A percentile compares a stretch with the other conserved stretches of the same genome.
Conservation (phyloP, 305 asterid species). For the Fraxinus sp. region DNA sequence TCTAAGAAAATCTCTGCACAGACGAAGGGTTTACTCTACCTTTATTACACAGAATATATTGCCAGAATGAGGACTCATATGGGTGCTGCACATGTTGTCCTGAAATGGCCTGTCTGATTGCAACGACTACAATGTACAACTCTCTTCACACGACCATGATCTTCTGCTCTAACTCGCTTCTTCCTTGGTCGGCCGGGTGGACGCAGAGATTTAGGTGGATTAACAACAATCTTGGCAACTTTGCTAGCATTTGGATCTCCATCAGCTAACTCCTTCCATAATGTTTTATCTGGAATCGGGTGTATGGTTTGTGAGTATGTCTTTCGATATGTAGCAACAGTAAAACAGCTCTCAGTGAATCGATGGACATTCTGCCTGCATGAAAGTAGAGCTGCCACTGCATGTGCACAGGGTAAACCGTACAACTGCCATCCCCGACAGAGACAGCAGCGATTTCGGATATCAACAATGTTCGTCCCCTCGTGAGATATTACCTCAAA, state of each 20-base stretch:
- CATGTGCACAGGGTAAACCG: conserved; percentile 95
- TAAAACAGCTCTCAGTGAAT: conserved; percentile 94
- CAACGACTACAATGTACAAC: conserved; percentile 94
- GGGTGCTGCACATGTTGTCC: conserved; percentile 89
- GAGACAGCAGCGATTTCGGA: conserved; percentile 67
- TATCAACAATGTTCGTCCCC: conserved; percentile 85
- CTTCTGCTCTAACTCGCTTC: conserved; percentile 87
- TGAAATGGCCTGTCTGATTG: conserved; percentile 85
- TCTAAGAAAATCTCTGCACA: conserved; percentile 43
- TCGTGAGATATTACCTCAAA: conserved; percentile 94
- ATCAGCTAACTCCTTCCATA: conserved; percentile 74
- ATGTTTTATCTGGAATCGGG: conserved; percentile 82
- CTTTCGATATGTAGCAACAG: conserved; percentile 79
- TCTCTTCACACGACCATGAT: conserved; percentile 81
- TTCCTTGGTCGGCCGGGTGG: conserved; percentile 89
- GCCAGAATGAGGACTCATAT: conserved; percentile 39
- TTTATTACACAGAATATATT: conserved; percentile 24
- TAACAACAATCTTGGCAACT: conserved; percentile 44
- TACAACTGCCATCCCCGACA: conserved; percentile 93
- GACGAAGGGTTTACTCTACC: conserved; percentile 15
- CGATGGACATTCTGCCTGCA: conserved; percentile 91
- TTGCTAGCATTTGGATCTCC: conserved; percentile 49
- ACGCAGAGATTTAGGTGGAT: conserved; percentile 84
- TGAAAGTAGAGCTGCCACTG: conserved; percentile 87
- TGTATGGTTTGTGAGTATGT: conserved; percentile 89